Evolutionary conservation across 768 basidiomycete genomes (phyloP).

Genomic region (Chalciporus sphaerocephalus): DNA sequence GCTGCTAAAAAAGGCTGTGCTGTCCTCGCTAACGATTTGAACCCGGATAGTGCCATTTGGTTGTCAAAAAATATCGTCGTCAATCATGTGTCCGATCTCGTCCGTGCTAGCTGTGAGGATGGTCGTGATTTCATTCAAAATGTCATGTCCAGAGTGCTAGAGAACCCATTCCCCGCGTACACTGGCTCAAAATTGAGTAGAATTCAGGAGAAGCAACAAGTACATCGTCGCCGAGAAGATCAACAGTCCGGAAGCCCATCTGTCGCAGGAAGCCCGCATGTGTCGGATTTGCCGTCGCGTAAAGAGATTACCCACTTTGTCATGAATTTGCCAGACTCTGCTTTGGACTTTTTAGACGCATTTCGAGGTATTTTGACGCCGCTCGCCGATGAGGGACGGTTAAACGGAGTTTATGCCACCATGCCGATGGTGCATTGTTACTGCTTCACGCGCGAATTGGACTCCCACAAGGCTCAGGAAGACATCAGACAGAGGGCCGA

Average conservation of each 20-base stretch:
- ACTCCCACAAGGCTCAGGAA: conserved; percentile 55
- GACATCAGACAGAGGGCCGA: conserved; percentile 84
- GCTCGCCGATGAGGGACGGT: conserved; percentile 35
- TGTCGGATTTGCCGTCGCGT: conserved; percentile 35
- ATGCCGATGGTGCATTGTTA: conserved; percentile 96
- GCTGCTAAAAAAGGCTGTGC: conserved; percentile 88
- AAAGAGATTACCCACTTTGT: conserved; percentile 77
- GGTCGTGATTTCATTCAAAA: conserved; percentile 80
- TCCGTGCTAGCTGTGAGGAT: conserved; percentile 76
- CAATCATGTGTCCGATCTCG: conserved; percentile 71
- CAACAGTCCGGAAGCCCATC: conserved; percentile 1
- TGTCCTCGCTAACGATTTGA: conserved; percentile 91
- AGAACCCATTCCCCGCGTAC: conserved; percentile 63
- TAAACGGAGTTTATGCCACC: conserved; percentile 41
- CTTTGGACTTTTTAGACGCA: conserved; percentile 84
- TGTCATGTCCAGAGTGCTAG: conserved; percentile 48
- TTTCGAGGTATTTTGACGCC: conserved; percentile 68
- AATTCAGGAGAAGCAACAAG: conserved; percentile 43
- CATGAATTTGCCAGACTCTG: conserved; percentile 97
- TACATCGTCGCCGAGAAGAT: conserved; percentile 36
- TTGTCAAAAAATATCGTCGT: conserved; percentile 63
- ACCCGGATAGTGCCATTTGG: conserved; percentile 82
- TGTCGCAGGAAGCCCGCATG: conserved; percentile 6
- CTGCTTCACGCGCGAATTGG: conserved; percentile 89
- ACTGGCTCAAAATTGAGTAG: conserved; percentile 38